Conservation (phyloP, 2,329 filamentous ascomycete genomes). For the Curvularia verruculosa region DNA sequence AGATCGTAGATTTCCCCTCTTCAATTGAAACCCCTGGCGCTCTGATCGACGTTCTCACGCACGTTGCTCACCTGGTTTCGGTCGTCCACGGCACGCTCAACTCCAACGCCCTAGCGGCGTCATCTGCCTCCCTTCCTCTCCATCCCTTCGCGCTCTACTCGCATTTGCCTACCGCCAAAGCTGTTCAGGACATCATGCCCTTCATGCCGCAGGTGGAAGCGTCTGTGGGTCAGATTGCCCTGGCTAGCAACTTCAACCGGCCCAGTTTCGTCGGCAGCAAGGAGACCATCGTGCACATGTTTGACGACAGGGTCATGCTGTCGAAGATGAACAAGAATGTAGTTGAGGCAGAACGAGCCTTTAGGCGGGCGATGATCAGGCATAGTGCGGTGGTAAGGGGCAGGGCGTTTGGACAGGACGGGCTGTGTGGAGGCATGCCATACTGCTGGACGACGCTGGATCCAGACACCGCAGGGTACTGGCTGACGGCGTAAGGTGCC, state of each 20-base stretch:
- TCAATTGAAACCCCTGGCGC: neutral
- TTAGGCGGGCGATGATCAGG: neutral
- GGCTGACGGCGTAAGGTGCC: too few species aligned
- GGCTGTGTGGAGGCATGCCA: conserved; percentile 5
- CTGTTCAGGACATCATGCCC: neutral
- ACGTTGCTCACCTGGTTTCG: conserved; percentile 8
- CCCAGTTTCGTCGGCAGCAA: neutral
- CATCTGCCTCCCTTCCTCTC: conserved; percentile 5
- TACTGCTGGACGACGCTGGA: conserved; percentile 2
- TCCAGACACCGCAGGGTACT: neutral
- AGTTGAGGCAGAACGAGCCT: neutral
- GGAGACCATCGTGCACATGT: conserved; percentile 4
- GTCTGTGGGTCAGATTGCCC: neutral
- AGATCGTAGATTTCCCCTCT: conserved; percentile 5
- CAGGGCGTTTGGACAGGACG: neutral
- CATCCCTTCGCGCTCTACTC: conserved; percentile 10
- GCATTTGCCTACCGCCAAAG: conserved; percentile 4
- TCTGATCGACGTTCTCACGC: conserved; percentile 6
- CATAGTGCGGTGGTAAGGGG: neutral
- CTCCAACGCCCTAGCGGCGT: conserved; percentile 1
- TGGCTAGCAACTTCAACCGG: neutral
- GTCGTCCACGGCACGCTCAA: conserved; percentile 8
- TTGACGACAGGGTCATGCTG: conserved; percentile 3
- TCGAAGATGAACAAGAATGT: neutral
- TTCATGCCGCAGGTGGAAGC: conserved; percentile 6